Evolutionary conservation across 192 early-diverging fungal genomes (phyloP).

Genomic region (Chytriomyces hyalinus): DNA sequence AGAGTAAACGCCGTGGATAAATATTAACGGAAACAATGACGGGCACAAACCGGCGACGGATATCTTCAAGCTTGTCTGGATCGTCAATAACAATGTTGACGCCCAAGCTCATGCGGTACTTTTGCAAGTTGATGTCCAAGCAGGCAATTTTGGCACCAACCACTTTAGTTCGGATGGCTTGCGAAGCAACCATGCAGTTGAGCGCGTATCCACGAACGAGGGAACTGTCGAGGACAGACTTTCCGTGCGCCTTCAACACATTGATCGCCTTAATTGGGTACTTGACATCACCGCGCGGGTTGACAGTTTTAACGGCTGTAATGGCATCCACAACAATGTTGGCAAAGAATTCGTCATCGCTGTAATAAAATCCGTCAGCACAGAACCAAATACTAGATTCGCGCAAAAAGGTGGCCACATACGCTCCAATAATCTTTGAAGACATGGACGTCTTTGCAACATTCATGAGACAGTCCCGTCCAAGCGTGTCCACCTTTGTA

Average conservation of each 20-base stretch:
- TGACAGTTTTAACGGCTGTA: slow-evolving; percentile 87
- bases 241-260: slow-evolving; percentile 96
- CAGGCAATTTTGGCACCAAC: slow-evolving; percentile 93
- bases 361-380: slow-evolving; percentile 34
- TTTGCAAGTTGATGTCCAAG: slow-evolving; percentile 98
- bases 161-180: slow-evolving; percentile 89
- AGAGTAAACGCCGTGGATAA: not conserved
- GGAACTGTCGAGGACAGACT: slow-evolving; percentile 83
- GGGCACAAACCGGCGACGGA: slow-evolving; percentile 72
- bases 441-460: slow-evolving; percentile 98
- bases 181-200: slow-evolving; percentile 96
- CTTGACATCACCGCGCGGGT: slow-evolving; percentile 81
- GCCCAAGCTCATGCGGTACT: slow-evolving; percentile 96
- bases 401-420: slow-evolving; percentile 5
- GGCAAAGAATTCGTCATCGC: slow-evolving; percentile 95
- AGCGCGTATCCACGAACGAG: slow-evolving; percentile 94
- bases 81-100: slow-evolving; percentile 99
- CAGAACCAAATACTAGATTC: too few relatives aligned
- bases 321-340: slow-evolving; percentile 94
- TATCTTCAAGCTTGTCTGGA: slow-evolving; percentile 96
- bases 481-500: slow-evolving; percentile 91
- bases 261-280: slow-evolving; percentile 98
- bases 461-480: slow-evolving; percentile 90
- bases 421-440: slow-evolving; percentile 97
- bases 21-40: not conserved